These are phyloP conservation scores for Debaryomycetaceae sp. DNA, from an alignment of 1,139 yeast species.

Conservation along the genomic window DNA sequence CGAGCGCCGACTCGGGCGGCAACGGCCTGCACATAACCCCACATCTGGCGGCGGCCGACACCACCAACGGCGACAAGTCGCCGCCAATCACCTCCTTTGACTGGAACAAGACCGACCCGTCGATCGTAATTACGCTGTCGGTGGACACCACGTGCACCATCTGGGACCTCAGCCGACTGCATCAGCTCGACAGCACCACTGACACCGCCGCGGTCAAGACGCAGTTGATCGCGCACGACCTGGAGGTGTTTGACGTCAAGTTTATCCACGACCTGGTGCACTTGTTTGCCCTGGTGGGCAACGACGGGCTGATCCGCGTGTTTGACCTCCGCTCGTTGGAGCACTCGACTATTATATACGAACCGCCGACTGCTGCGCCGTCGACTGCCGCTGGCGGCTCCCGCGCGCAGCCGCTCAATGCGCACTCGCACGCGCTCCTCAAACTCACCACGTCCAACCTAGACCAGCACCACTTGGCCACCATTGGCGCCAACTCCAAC, in stretches of 20 bases:
- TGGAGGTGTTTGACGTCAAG: constrained; percentile 90
- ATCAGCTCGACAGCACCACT: constrained; percentile 25
- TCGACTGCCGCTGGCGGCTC: constrained; percentile 9
- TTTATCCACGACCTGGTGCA: constrained; percentile 73
- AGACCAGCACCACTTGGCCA: constrained; percentile 76
- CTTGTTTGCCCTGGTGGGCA: constrained; percentile 89
- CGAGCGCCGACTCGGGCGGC: constrained; percentile 4
- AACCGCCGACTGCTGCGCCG: constrained; percentile 42
- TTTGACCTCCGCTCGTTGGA: constrained; percentile 87
- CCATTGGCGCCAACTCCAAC: constrained; percentile 69
- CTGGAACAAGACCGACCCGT: constrained; percentile 77
- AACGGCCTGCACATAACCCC: constrained; percentile 7
- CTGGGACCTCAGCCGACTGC: constrained; percentile 69
- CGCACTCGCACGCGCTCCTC: constrained; percentile 56
- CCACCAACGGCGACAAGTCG: constrained; percentile 31
- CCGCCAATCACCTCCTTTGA: constrained; percentile 93
- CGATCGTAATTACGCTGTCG: constrained; percentile 73
- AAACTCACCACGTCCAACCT: constrained; percentile 74
- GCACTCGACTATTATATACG: constrained; percentile 92
- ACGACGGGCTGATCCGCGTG: constrained; percentile 90
- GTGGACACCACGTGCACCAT: constrained; percentile 96
- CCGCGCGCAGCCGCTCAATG: constrained; percentile 4
- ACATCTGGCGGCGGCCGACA: constrained; percentile 8
- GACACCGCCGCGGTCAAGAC: constrained; percentile 76
- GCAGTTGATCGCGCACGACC: constrained; percentile 93